Conservation (phyloP, 192 early-diverging fungal genomes). For the Backusella circina region DNA sequence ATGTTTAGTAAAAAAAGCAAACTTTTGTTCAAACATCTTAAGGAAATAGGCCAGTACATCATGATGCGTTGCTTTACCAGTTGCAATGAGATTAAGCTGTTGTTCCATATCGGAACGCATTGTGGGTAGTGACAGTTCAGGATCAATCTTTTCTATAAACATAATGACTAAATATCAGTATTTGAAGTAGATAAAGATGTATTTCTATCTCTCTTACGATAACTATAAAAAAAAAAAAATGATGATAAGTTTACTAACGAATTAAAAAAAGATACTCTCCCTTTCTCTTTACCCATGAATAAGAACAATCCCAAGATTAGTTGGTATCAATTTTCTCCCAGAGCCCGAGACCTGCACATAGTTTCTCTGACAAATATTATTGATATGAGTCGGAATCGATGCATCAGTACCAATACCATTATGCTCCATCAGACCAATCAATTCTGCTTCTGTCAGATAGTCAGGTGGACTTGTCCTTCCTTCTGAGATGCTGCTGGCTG, state of each 20-base stretch:
- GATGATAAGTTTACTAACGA: not conserved
- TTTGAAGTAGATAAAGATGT: not conserved
- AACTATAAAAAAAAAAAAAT: not conserved
- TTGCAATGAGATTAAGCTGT: conserved; percentile 44
- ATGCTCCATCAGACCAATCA: conserved; percentile 42
- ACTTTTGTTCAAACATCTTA: conserved; percentile 39
- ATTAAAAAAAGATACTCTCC: too few relatives aligned
- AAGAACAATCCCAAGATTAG: conserved; percentile 51
- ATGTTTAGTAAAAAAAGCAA: conserved; percentile 38
- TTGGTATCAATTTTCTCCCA: conserved; percentile 41
- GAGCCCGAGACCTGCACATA: conserved; percentile 44
- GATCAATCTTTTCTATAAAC: conserved; percentile 48
- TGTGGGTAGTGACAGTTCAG: conserved; percentile 43
- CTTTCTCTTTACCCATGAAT: conserved; percentile 39
- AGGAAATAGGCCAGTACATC: conserved; percentile 41
- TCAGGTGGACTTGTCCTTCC: conserved; percentile 52
- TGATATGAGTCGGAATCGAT: conserved; percentile 51
- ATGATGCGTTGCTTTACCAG: conserved; percentile 25
- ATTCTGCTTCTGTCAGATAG: conserved; percentile 49
- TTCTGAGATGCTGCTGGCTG: conserved; percentile 29
- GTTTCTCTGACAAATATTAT: conserved; percentile 49
- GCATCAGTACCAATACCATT: conserved; percentile 53
- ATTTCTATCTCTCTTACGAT: not conserved
- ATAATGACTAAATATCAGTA: not conserved
- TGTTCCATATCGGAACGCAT: conserved; percentile 51